Evolutionary conservation across 139 green algal genomes (phyloP), one percentile per base, ranked within the genome.

Genomic region (Choricystis sp.): DNA sequence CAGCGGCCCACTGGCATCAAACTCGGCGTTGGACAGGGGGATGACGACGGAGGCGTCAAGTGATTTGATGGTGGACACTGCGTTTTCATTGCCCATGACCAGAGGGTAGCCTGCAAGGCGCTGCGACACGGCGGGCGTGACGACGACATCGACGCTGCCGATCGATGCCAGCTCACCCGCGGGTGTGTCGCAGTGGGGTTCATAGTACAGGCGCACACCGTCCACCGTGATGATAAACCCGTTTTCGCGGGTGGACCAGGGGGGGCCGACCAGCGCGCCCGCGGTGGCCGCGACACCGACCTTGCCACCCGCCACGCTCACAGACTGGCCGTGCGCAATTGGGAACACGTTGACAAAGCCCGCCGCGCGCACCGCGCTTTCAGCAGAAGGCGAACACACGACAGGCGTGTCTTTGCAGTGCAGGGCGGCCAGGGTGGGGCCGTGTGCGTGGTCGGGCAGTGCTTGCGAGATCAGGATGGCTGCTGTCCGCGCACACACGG

Each of bases 371-470:
- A 80, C 81, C 27, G 80, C 72, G 2, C 66, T 66, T 0, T 79
- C 83, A 3, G 77, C 85, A 20, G 74, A 72, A 14, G 83, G 73
- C 23, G 85, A 85, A 2, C 71, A 79, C 1, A 94, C 71, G 23
- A 94, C 71, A 0, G 74, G 79, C 19, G 85, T 62, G 59, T 72
- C 52, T 52, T 83, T 83, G 23, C 16, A 9, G 9, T 81, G 70
- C 30, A 94, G 63, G 4, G 30, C 49, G 48, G 72, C 22, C 52
- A 92, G 76, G 0, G 86, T 92, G 25, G 84, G 86, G 56, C 75
- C 71, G 70, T 94, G 86, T 3, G 75, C 72, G 72, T 94, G 86
- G 64, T 94, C 86, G 56, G 86, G 76, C 29, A 94, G 72, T 26
- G 65, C 66, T 81, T 90, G 83, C 16, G 79, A 83, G 3, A 94